phyloP scores from a whole-genome alignment of 1,284 basidiomycete species.

The Ustilago cynodontis region DNA sequence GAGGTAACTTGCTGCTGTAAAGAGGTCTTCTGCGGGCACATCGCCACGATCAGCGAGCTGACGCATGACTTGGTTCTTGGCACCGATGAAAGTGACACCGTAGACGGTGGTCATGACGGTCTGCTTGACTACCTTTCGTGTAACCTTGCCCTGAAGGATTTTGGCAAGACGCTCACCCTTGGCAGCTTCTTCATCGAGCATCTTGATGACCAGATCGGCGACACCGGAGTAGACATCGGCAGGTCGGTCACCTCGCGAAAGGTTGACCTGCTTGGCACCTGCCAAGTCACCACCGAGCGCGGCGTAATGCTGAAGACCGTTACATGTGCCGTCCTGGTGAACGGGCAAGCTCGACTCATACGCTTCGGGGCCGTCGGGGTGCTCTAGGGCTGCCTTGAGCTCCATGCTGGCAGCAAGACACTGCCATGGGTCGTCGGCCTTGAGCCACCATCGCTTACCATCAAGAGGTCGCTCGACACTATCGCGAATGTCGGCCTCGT shows the following conservation, averaged over 20 bases:
- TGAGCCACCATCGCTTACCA: conserved; percentile 75
- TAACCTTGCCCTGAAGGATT: conserved; percentile 82
- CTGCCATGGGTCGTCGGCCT: conserved; percentile 97
- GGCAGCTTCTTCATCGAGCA: conserved; percentile 74
- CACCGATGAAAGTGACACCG: conserved; percentile 95
- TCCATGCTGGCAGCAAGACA: conserved; percentile 93
- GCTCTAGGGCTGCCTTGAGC: conserved; percentile 77
- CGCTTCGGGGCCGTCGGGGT: conserved; percentile 78
- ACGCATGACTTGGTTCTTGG: conserved; percentile 91
- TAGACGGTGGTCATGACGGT: conserved; percentile 99
- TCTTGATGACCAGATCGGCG: conserved; percentile 73
- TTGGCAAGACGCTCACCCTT: conserved; percentile 76
- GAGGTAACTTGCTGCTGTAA: conserved; percentile 83
- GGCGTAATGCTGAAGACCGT: conserved; percentile 98
- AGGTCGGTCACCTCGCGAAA: conserved; percentile 85
- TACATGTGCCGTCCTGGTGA: conserved; percentile 98
- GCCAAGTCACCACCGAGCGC: conserved; percentile 91
- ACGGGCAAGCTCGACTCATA: conserved; percentile 86
- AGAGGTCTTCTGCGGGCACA: conserved; percentile 80
- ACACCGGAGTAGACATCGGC: conserved; percentile 97
- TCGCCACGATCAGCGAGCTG: conserved; percentile 85
- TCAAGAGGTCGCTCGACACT: conserved; percentile 77
- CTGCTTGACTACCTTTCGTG: conserved; percentile 97
- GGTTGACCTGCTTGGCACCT: conserved; percentile 93
- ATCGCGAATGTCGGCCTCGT: conserved; percentile 83